Evolutionary conservation across 495 filamentous ascomycete genomes (phyloP).

Genomic region (Podospora australis): DNA sequence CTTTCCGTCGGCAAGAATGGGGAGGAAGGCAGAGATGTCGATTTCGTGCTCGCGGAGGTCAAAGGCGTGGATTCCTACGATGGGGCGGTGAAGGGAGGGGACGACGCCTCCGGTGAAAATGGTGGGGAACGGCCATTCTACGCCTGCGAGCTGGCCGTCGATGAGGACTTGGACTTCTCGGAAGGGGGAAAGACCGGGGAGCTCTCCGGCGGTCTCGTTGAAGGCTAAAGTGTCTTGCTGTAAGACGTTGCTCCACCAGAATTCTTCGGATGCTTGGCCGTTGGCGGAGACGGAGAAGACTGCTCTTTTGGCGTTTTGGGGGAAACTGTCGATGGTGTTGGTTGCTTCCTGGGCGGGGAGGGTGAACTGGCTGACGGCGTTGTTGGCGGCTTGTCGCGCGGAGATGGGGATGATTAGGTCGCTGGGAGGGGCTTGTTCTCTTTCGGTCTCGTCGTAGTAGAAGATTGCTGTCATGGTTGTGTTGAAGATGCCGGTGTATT

Average conservation of each 20-base stretch:
- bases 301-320: conserved; percentile 58
- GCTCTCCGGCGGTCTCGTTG: conserved; percentile 42
- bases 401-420: conserved; percentile 73
- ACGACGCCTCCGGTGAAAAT: conserved; percentile 86
- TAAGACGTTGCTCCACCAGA: conserved; percentile 86
- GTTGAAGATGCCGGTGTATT: conserved; percentile 75
- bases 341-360: conserved; percentile 61
- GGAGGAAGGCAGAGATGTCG: conserved; percentile 74
- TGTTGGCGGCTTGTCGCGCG: conserved; percentile 43
- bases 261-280: conserved; percentile 75
- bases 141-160: conserved; percentile 68
- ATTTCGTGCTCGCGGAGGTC: conserved; percentile 78
- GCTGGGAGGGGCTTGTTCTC: conserved; percentile 44
- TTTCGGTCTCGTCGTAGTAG: conserved; percentile 39
- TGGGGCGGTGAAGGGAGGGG: conserved; percentile 75
- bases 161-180: conserved; percentile 78
- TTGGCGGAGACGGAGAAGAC: conserved; percentile 71
- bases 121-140: conserved; percentile 78
- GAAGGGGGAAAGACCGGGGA: conserved; percentile 71
- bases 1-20: conserved; percentile 57
- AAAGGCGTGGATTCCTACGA: conserved; percentile 80
- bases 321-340: conserved; percentile 48
- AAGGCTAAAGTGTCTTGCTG: conserved; percentile 58
- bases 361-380: conserved; percentile 59
- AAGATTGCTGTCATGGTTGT: conserved; percentile 75